Evolutionary conservation across 2,329 filamentous ascomycete species (phyloP), one percentile per base, ranked within the genome.

Genomic region (Trichoderma pleuroti): DNA sequence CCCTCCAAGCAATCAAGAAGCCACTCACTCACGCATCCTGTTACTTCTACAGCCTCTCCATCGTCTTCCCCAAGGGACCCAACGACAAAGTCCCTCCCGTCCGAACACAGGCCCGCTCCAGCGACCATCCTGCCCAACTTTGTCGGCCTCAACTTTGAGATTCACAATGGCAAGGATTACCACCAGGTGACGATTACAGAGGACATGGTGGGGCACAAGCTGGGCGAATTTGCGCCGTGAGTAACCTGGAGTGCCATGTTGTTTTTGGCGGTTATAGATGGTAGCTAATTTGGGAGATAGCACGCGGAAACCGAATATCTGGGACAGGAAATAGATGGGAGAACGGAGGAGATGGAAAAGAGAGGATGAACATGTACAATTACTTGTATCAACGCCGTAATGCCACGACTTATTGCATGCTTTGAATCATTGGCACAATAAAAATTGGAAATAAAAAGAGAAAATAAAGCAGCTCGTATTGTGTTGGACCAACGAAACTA

Each of bases 181-280:
- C 84, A 91, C 76, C 92, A 96, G 75, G 86, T 97, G 68, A 87
- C 86, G 74, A 92, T 98, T 73, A 97, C 94, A 18, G 94, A 97
- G 80, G 93, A 97, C 78, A 98, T 98, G 94, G 94, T 98, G 63
- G 94, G 94, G 68, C 92, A 96, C 82, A 98, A 97, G 83, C 86
- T 98, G 75, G 94, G 94, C 76, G 94, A 98, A 83, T 98, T 97
- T 80, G 90, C 93, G 73, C 85, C 89, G 94, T 97, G 88, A 78
- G 93, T 89, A 36, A 36, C 3, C 24, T 32, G 4, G n/a, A 16
- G 3, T 16, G 6, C 49, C 3, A 18, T 34, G 4, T 36, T 18
- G 3, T 18, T 9, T 21, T 7, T 42, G 26, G 14, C 3, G 10
- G 46, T 14, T 60, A 9, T 1, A 4, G 14, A 49, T 24, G n/a